These are phyloP conservation scores for Austroboletus eburneus DNA, from an alignment of 768 basidiomycete genomes.

Conservation along the genomic window DNA sequence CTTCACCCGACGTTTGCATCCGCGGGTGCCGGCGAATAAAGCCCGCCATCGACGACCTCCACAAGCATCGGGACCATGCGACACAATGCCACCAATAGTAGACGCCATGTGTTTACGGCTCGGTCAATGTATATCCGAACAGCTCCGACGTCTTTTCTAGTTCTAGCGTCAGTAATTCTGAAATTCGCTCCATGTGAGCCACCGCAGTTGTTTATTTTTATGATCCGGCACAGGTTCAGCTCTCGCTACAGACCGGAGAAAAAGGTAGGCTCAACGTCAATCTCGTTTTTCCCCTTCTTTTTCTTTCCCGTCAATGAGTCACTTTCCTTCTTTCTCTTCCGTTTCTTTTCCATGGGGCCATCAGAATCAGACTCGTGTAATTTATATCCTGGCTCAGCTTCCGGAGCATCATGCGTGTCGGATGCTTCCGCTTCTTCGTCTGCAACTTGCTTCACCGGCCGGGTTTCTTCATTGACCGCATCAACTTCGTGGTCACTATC, in stretches of 20 bases:
- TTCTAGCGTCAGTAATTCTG: too few relatives aligned
- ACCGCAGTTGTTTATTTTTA: too few relatives aligned
- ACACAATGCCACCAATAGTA: too few relatives aligned
- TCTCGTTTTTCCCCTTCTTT: constrained; percentile 58
- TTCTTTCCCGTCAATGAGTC: constrained; percentile 45
- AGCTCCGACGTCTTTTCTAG: too few relatives aligned
- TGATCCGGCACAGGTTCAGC: too few relatives aligned
- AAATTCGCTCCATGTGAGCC: too few relatives aligned
- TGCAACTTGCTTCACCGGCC: constrained; percentile 4
- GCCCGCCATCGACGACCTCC: too few relatives aligned
- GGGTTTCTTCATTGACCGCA: constrained; percentile 25
- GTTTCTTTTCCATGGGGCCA: constrained; percentile 40
- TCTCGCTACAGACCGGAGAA: constrained; percentile 54
- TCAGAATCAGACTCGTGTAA: constrained; percentile 26
- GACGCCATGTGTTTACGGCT: too few relatives aligned
- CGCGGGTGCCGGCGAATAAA: neutral
- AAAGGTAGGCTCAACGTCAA: constrained; percentile 57
- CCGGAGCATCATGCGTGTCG: neutral
- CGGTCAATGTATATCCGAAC: too few relatives aligned
- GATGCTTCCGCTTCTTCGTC: constrained; percentile 11
- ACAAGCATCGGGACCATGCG: too few relatives aligned
- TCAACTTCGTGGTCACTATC: constrained; percentile 20
- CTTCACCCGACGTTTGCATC: neutral
- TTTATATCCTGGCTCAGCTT: constrained; percentile 22
- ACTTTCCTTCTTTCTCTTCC: constrained; percentile 54